Evolutionary conservation across 495 filamentous ascomycete species (phyloP).

Genomic region (Talaromyces trachyspermus): DNA sequence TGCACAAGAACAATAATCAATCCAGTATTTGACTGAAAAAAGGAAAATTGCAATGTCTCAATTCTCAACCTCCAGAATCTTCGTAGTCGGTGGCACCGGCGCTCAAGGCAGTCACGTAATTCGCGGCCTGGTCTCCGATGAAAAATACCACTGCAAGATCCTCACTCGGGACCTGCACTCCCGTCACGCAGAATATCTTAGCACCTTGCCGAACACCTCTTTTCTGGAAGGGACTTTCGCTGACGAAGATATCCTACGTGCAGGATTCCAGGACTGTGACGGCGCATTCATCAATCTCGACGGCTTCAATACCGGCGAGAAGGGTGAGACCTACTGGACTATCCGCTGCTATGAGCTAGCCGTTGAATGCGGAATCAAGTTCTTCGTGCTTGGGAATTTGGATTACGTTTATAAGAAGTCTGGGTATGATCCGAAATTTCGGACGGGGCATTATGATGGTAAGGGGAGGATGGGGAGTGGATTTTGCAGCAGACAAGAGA

Average conservation of each 20-base stretch:
- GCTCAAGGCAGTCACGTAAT: conserved; percentile 47
- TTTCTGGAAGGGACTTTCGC: conserved; percentile 40
- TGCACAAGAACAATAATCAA: no score
- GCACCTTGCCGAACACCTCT: conserved; percentile 30
- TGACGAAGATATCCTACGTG: conserved; percentile 33
- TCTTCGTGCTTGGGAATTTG: conserved; percentile 45
- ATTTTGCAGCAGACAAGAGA: conserved; percentile 20
- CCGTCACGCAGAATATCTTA: conserved; percentile 29
- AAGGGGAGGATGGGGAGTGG: conserved; percentile 50
- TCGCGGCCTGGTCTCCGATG: conserved; percentile 30
- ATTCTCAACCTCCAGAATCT: conserved; percentile 15
- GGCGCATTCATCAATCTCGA: conserved; percentile 48
- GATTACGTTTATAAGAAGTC: conserved; percentile 40
- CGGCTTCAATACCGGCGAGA: conserved; percentile 46
- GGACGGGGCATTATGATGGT: conserved; percentile 46
- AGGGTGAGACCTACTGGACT: conserved; percentile 47
- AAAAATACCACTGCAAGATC: conserved; percentile 35
- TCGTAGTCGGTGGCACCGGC: conserved; percentile 46
- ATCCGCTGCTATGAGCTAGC: conserved; percentile 49
- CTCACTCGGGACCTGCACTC: conserved; percentile 41
- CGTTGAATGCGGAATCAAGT: conserved; percentile 38
- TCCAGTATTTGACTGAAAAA: no score
- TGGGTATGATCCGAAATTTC: conserved; percentile 37
- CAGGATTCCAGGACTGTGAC: conserved; percentile 32
- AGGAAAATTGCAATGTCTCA: neutral